Conservation (phyloP, 306 rosid species). For the Crataegus laevigata region DNA sequence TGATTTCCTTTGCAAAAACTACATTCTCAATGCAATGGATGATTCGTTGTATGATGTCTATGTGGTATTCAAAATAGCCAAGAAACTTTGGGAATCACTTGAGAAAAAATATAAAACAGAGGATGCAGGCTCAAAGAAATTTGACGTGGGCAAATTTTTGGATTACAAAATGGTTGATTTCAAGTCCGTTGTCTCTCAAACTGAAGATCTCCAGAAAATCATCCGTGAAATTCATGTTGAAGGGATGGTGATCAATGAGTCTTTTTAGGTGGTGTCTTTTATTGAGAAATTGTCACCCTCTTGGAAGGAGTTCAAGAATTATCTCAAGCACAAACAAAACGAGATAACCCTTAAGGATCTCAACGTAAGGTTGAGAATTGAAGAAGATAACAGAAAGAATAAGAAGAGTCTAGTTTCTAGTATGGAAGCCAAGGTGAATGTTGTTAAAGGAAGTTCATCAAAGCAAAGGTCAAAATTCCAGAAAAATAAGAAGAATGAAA, state of each 20-base stretch:
- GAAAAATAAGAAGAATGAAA: background rate
- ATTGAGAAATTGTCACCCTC: background rate
- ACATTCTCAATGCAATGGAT: too few relatives aligned
- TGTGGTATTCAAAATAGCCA: background rate
- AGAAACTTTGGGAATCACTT: too few relatives aligned
- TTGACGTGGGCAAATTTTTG: background rate
- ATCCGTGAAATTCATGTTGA: background rate
- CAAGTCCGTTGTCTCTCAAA: background rate
- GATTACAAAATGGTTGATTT: background rate
- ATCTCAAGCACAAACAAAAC: background rate
- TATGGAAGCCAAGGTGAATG: background rate
- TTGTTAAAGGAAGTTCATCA: too few relatives aligned
- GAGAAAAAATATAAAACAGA: too few relatives aligned
- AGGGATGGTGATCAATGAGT: background rate
- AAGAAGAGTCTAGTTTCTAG: background rate
- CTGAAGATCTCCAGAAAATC: background rate
- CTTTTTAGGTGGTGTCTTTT: background rate
- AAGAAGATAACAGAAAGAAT: background rate
- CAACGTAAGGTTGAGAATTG: background rate
- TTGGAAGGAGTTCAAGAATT: background rate
- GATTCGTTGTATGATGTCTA: background rate
- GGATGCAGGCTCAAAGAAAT: too few relatives aligned
- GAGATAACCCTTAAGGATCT: background rate
- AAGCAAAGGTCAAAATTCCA: background rate
- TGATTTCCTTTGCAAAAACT: too few relatives aligned